Conservation (phyloP, 257 asterid species). For the Asclepias syriaca region DNA sequence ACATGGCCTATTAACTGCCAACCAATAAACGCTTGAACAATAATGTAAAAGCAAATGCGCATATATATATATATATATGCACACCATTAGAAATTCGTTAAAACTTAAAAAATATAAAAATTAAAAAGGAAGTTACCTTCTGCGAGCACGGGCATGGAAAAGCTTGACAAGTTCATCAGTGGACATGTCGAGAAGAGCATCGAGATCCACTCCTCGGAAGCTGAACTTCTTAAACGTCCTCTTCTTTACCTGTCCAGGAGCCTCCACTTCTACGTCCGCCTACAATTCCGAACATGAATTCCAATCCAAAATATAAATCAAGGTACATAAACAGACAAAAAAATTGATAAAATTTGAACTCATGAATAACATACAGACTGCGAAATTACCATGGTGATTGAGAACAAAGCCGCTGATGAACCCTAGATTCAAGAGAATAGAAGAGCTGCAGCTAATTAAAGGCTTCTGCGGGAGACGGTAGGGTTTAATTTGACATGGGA, state of each 20-base stretch:
- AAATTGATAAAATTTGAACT: too few relatives aligned
- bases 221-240: conserved; percentile 87
- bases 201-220: conserved; percentile 89
- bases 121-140: conserved; percentile 36
- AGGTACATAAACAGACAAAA: background rate
- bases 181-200: conserved; percentile 80
- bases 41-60: too few relatives aligned
- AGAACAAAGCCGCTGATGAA: background rate
- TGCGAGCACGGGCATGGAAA: conserved; percentile 61
- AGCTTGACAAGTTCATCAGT: conserved; percentile 86
- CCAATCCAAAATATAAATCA: background rate
- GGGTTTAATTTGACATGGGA: background rate
- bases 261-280: conserved; percentile 73
- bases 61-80: too few relatives aligned
- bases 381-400: conserved; percentile 24
- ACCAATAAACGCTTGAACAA: too few relatives aligned
- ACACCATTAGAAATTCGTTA: background rate
- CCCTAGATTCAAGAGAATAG: background rate
- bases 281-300: conserved; percentile 2
- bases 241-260: conserved; percentile 68
- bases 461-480: background rate
- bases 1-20: too few relatives aligned
- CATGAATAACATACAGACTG: background rate
- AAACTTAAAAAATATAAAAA: too few relatives aligned
- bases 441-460: background rate